Evolutionary conservation across 2,329 filamentous ascomycete species (phyloP), one percentile per base, ranked within the genome.

Genomic region (Fusarium subglutinans): DNA sequence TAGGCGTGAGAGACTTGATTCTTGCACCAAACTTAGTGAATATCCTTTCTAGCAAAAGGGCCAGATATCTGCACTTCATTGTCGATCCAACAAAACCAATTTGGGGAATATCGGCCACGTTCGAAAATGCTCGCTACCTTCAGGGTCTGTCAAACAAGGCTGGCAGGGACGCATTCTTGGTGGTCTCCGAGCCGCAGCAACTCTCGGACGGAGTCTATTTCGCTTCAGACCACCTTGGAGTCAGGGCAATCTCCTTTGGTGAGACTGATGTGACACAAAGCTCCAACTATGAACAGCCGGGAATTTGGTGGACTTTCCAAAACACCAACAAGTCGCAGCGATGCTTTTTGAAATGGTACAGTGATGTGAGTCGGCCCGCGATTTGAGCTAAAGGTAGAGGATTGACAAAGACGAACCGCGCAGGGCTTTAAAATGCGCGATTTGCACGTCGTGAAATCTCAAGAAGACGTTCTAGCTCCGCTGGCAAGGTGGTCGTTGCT

Each of bases 341-440:
- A 2, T 17, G 13, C 30, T 24, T 47, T n/a, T 41, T 69, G 17
- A 57, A 51, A 44, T 59, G 22, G 20, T 41, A 53, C 9, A 35
- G 20, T 17, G 65, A 69, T 53, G 57, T 69, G 17, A 69, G 50
- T 26, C 14, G 22, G 26, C 12, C n/a, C 17, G 1, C 14, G 11
- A n/a, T 40, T 30, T 24, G 26, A 20, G 17, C 35, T 15, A 10
- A 3, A 30, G 20, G 1, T 8, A 37, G 35, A 30, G 4, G 5
- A 6, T 47, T 69, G 18, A 69, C 22, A 37, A 30, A 37, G 15
- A 61, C 41, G 4, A n/a, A 41, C 10, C 37, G 10, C n/a, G 2
- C 38, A 69, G 66, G 65, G 57, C 9, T 38, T 57, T 33, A 69
- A 69, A 14, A 37, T 69, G 20, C 66, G 66, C 20, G 44, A 50